Evolutionary conservation across 495 filamentous ascomycete genomes (phyloP), one percentile per base, ranked within the genome.

Genomic region (Rostrohypoxylon terebratum): DNA sequence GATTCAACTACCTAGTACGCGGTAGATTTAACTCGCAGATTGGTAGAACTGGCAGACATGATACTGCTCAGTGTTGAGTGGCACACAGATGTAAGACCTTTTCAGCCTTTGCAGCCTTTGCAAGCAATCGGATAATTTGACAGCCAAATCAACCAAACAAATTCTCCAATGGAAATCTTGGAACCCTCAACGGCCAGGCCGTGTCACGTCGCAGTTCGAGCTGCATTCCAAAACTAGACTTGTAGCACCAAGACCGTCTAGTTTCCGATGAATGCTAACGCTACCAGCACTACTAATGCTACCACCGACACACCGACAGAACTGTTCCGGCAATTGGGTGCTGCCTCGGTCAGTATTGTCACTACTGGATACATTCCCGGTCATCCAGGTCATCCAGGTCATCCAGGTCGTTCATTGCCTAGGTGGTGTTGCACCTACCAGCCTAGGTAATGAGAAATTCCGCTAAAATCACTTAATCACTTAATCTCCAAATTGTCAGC

Each of bases 281-380:
- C 28, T 28, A 28, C 28, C 28, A 28, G 28, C 28, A 28, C 28
- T 28, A 28, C 28, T 28, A 28, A 66, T 65, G 31, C 5, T 31
- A 55, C 11, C 18, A 31, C 33, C 20, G 23, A 25, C 48, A 66
- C 58, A 66, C 62, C 57, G 60, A 65, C 59, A 45, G 11, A 23
- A 61, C 61, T 1, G 66, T 57, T 66, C 23, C 14, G 68, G 69
- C 42, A 73, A 58, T 69, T 74, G 71, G 71, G 71, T 62, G 71
- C 66, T 45, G 40, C 20, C 42, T 74, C 62, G 58, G 60, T 66
- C 38, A 51, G 23, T 44, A 40, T 18, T 61, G 28, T 28, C 28
- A 28, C 28, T 28, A 28, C 28, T 28, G 28, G 28, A 28, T 38
- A 13, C 23, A 33, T 45, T 45, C 42, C 42, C 42, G 42, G 42